Percentiles rank a stretch among this genome's conserved stretches.
Conservation (phyloP, 2,329 filamentous ascomycete species). For the Leptodontidium sp. region DNA sequence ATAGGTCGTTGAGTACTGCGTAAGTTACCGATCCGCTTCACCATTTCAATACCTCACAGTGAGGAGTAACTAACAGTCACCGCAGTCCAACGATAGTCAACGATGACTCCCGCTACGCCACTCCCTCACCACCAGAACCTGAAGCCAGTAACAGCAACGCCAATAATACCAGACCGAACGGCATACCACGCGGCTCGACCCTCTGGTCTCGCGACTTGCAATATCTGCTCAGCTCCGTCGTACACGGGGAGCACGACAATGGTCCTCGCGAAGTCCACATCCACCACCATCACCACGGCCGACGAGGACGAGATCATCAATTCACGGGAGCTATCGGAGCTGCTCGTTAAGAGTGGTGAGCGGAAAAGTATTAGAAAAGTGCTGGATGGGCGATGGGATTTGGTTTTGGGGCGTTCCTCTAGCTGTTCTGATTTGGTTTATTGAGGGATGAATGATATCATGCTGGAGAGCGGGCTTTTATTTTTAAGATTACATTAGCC, state of each 20-base stretch:
- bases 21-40: conserved; percentile 7
- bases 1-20: conserved; percentile 28
- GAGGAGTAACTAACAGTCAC: neutral
- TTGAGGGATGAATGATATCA: conserved; percentile 9
- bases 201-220: conserved; percentile 31
- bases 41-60: no score
- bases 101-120: conserved; percentile 5
- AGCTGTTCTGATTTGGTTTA: neutral
- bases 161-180: neutral
- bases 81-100: conserved; percentile 26
- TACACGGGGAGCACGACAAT: conserved; percentile 11
- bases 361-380: no score
- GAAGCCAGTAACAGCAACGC: neutral
- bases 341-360: neutral
- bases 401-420: neutral
- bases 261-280: conserved; percentile 10
- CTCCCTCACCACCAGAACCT: neutral
- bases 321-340: neutral
- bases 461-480: conserved; percentile 1
- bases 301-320: conserved; percentile 11
- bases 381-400: neutral
- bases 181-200: neutral
- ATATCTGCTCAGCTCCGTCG: conserved; percentile 26
- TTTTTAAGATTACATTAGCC: neutral
- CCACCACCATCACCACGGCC: conserved; percentile 10